Conservation (phyloP, 2,329 filamentous ascomycete species). For the Neonectria coccinea region DNA sequence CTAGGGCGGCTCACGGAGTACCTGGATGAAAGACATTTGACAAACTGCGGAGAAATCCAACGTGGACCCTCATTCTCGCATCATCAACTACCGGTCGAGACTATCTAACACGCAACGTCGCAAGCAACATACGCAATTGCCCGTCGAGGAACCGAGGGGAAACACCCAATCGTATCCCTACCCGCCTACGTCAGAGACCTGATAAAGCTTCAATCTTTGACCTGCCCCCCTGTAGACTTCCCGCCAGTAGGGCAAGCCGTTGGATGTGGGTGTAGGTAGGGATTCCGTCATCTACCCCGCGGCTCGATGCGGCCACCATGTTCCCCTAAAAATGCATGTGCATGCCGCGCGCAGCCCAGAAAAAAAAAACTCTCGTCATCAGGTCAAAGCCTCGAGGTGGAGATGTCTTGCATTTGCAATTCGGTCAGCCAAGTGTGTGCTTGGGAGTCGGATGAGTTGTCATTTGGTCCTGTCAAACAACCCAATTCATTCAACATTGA, state of each 20-base stretch:
- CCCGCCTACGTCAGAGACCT: slow-evolving; percentile 18
- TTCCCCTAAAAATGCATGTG: slow-evolving; percentile 16
- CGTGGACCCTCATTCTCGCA: not conserved
- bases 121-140: not conserved
- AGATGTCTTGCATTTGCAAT: not conserved
- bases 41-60: not conserved
- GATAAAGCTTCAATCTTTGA: not conserved
- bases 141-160: not conserved
- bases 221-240: not conserved
- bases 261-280: not conserved
- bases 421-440: not conserved
- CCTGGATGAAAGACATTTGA: not conserved
- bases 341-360: not conserved
- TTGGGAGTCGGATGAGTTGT: not conserved
- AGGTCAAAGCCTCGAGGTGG: not conserved
- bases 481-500: slow-evolving; percentile 22
- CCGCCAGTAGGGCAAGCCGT: slow-evolving; percentile 5
- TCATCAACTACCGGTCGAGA: not conserved
- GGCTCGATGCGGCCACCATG: not conserved
- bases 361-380: not conserved
- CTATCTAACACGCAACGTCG: not conserved
- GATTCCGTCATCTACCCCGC: slow-evolving; percentile 26
- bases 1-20: too few relatives aligned
- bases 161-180: not conserved
- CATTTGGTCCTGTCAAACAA: slow-evolving; percentile 7